Percentiles rank a stretch among this genome's conserved stretches.
These are phyloP conservation scores for Penicillium sp. DNA, from an alignment of 2,329 filamentous ascomycete species.

Conservation along the genomic window DNA sequence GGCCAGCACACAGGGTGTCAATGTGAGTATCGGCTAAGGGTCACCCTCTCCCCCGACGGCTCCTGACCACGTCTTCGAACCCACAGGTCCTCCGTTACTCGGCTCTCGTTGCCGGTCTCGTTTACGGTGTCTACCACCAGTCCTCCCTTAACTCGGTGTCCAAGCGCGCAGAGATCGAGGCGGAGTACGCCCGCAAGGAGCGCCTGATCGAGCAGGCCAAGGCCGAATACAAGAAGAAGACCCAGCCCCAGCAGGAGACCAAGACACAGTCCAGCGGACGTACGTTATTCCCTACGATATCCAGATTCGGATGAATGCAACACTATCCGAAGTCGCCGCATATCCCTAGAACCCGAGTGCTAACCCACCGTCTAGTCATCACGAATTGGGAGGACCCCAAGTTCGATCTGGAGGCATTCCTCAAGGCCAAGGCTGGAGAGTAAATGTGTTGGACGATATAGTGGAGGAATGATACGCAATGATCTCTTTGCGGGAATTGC, in stretches of 20 bases:
- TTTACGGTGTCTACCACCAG: conserved; percentile 97
- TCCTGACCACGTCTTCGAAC: conserved; percentile 18
- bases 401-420: conserved; percentile 86
- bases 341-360: conserved; percentile 7
- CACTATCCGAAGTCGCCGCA: conserved; percentile 9
- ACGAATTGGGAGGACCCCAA: conserved; percentile 78
- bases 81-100: conserved; percentile 92
- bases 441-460: conserved; percentile 28
- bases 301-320: background rate
- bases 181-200: conserved; percentile 87
- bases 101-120: conserved; percentile 82
- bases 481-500: conserved; percentile 32
- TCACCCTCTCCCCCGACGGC: conserved; percentile 15
- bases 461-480: conserved; percentile 32
- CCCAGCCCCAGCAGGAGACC: conserved; percentile 48
- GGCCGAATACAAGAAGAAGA: conserved; percentile 81
- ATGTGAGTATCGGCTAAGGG: conserved; percentile 48
- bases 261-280: conserved; percentile 36
- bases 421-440: conserved; percentile 60
- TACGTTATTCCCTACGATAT: conserved; percentile 25
- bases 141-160: conserved; percentile 69
- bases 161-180: conserved; percentile 66
- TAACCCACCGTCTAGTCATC: conserved; percentile 51
- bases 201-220: conserved; percentile 90
- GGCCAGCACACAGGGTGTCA: conserved; percentile 64